Base-by-base conservation (phyloP, 208 protist genomes). In the Crithidia mellificae region DNA sequence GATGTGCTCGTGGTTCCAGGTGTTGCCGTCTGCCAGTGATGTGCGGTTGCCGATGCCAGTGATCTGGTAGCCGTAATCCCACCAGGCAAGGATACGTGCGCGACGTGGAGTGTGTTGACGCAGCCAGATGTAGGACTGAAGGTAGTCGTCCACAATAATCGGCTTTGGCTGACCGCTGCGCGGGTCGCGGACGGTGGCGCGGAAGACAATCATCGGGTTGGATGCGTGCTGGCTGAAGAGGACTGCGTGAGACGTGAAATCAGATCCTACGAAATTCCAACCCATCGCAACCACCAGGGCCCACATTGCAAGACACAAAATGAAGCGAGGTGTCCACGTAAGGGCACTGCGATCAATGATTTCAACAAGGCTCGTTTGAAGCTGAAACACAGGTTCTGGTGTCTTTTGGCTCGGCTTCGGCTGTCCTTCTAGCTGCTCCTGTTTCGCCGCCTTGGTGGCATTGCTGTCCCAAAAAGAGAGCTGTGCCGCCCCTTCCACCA, bases 11-110 rank as follows among this genome's bases (percentile, higher is more conserved):
- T 98, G 98, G 79, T 99, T 99, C 97, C 98, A 99, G 4, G 98
- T 99, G 93, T 99, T 99, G 77, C 98, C 98, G 81, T 99, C 98
- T 20, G 98, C 98, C 29, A 99, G 76, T 24, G 93, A 85, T 12
- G 93, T 99, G 59, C 98, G 74, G 68, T 98, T 98, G 27, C 89
- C 96, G 84, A 99, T 98, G 39, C 84, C 93, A 2, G 93, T 95
- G 68, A 99, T 93, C 80, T 99, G 98, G 81, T 99, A 99, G 51
- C 98, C 98, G 75, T 99, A 99, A 84, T 99, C 98, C 98, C 98
- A 99, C 98, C 98, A 99, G 3, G 91, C 80, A 84, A 99, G 96
- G 14, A 99, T 69, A 56, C 84, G 84, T n/a, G 98, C 94, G 64
- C 99, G 88, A 14, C 74, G 56, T 1, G 91, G 68, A 1, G 98